phyloP scores from a whole-genome alignment of 2,329 filamentous ascomycete genomes.

The Cladobotryum protrusum region DNA sequence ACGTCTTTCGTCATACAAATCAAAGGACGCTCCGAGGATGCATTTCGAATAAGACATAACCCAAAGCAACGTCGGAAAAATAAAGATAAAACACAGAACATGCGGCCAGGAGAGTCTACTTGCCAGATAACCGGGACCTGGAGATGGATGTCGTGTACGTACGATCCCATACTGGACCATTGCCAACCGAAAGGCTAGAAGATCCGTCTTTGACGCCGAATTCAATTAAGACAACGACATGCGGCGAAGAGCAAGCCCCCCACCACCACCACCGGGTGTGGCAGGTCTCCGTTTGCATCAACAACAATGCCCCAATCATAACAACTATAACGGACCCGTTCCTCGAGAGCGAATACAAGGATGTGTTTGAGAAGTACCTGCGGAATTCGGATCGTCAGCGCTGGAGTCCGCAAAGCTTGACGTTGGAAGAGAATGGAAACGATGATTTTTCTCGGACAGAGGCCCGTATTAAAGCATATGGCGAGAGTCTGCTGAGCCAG shows the following conservation, averaged over 20 bases:
- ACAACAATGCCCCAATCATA: conserved; percentile 10
- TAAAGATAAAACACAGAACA: conserved; percentile 3
- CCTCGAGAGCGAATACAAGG: conserved; percentile 18
- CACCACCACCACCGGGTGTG: conserved; percentile 18
- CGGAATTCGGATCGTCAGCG: conserved; percentile 17
- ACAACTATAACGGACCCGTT: conserved; percentile 20
- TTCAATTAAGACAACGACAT: background rate
- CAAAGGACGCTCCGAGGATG: too few relatives aligned
- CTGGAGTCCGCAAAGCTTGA: conserved; percentile 16
- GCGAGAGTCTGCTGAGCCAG: conserved; percentile 16
- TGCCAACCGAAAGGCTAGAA: conserved; percentile 9
- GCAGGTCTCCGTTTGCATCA: conserved; percentile 18
- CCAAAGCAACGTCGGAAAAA: background rate
- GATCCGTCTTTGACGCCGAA: background rate
- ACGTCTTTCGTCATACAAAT: too few relatives aligned
- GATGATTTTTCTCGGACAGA: conserved; percentile 15
- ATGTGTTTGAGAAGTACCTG: conserved; percentile 22
- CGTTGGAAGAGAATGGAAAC: conserved; percentile 7
- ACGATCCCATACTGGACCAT: conserved; percentile 11
- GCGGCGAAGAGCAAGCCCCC: conserved; percentile 2
- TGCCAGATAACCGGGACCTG: conserved; percentile 10
- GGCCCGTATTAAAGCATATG: conserved; percentile 18
- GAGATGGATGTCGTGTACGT: conserved; percentile 18
- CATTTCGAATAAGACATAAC: too few relatives aligned
- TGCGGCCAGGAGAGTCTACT: conserved; percentile 6